Percentiles rank a stretch among this genome's conserved stretches.
These are phyloP conservation scores for Talinum fruticosum DNA, from an alignment of 148 eudicot species.

Conservation along the genomic window DNA sequence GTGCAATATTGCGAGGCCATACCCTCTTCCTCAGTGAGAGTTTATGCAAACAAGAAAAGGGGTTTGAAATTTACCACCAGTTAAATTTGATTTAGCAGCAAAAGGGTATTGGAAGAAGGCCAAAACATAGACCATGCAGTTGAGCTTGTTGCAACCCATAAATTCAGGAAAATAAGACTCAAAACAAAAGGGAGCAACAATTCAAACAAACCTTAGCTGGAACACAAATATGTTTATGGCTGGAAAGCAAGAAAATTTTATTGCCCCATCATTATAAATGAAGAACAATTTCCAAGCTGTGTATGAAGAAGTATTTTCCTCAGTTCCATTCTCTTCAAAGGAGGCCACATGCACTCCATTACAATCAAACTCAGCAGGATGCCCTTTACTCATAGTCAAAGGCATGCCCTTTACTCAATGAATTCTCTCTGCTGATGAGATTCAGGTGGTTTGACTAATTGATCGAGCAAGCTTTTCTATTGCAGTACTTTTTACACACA, in stretches of 20 bases:
- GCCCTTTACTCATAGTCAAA: too few relatives aligned
- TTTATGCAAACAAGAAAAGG: neutral
- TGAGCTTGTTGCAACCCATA: neutral
- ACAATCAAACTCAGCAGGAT: neutral
- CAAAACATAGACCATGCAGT: neutral
- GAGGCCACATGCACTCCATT: neutral
- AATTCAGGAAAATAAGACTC: neutral
- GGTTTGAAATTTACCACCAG: neutral
- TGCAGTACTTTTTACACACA: neutral
- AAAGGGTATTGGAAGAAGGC: neutral
- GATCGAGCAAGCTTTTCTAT: neutral
- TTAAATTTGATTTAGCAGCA: too few relatives aligned
- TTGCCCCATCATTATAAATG: neutral
- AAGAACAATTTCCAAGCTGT: neutral
- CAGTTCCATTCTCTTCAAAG: neutral
- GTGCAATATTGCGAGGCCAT: neutral
- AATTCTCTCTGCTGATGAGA: neutral
- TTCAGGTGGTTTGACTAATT: neutral
- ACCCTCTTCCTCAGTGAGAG: neutral
- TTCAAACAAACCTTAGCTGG: neutral
- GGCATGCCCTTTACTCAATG: neutral
- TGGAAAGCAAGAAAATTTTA: neutral
- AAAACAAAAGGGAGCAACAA: too few relatives aligned
- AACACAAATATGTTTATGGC: neutral
- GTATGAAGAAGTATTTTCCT: neutral